Evolutionary conservation across 495 filamentous ascomycete genomes (phyloP), one percentile per base, ranked within the genome.

Genomic region (Annulohypoxylon nitens): DNA sequence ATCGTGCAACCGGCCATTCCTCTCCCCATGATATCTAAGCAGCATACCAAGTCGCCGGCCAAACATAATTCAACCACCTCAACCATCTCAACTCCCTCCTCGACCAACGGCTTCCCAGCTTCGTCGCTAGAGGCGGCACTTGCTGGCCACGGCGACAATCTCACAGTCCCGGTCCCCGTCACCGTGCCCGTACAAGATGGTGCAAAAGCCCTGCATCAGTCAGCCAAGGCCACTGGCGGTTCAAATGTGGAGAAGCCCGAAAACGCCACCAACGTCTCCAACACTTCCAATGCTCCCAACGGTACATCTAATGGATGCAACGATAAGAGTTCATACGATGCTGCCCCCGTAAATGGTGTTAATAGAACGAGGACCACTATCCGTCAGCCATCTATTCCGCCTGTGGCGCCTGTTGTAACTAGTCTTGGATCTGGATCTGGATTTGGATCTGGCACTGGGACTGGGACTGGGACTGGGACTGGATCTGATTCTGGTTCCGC

Each of bases 1-100:
- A 54, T 75, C 26, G 77, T 81, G 6, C 61, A 82, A 5, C 81
- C 82, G 59, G 82, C 80, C 14, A 81, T 83, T 48, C 82, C 82
- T 12, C 71, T 83, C 43, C 69, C 81, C 16, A 79, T 80, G 51
- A 77, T 83, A 33, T 70, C 78, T 51, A 82, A 80, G 57, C 79
- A 75, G 58, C 48, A 55, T 8, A 48, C 50, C 47, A 74, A 71
- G 18, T 54, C 51, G 68, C 50, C 51, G 68, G 69, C 34, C 64
- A 73, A 67, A 16, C 69, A 64, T 30, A 18, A 48, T 30, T 57
- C 67, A 6, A 68, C 53, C 25, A 18, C 65, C 53, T 62, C 75
- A 3, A 30, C 5, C 5, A 3, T 30, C 34, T 57, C 67, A 6
- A 68, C 53, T 33, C 18, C 65, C 48, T 64, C 75, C 18, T 69